A percentile compares a stretch with the other conserved stretches of the same genome.
Conservation (phyloP, 2,329 filamentous ascomycete genomes). For the Cytospora mali region DNA sequence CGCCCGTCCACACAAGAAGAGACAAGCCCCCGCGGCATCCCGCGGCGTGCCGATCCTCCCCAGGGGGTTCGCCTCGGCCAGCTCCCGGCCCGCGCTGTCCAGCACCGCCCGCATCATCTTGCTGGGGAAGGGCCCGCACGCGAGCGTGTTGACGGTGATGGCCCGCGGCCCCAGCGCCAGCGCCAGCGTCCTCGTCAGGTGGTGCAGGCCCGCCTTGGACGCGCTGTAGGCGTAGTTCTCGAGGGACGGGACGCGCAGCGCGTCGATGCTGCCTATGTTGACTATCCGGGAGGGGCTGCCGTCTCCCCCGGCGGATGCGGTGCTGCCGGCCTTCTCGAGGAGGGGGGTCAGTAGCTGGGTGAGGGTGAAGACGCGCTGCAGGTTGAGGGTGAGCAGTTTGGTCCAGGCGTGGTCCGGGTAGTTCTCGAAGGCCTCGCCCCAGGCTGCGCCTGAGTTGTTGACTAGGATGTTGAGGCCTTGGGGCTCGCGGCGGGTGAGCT, state of each 20-base stretch:
- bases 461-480: slow-evolving; percentile 61
- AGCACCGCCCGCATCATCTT: slow-evolving; percentile 70
- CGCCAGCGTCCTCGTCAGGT: slow-evolving; percentile 62
- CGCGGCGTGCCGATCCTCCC: slow-evolving; percentile 67
- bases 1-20: slow-evolving; percentile 70
- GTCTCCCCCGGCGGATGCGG: background rate
- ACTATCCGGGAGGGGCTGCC: slow-evolving; percentile 60
- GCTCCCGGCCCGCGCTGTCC: slow-evolving; percentile 55
- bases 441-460: slow-evolving; percentile 68
- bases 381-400: slow-evolving; percentile 64
- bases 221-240: slow-evolving; percentile 64
- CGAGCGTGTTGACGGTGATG: slow-evolving; percentile 69
- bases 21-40: slow-evolving; percentile 71
- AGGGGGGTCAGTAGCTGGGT: slow-evolving; percentile 63
- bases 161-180: slow-evolving; percentile 60
- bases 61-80: slow-evolving; percentile 63
- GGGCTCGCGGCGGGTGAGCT: slow-evolving; percentile 52
- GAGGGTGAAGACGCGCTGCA: slow-evolving; percentile 69
- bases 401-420: slow-evolving; percentile 63
- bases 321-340: slow-evolving; percentile 50
- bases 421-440: slow-evolving; percentile 61
- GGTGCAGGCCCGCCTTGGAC: slow-evolving; percentile 66
- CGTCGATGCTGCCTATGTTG: slow-evolving; percentile 68
- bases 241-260: slow-evolving; percentile 59
- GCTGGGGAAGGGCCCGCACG: slow-evolving; percentile 70